Base-by-base conservation (phyloP, 2,329 filamentous ascomycete species). In the Stemphylium beticola region DNA sequence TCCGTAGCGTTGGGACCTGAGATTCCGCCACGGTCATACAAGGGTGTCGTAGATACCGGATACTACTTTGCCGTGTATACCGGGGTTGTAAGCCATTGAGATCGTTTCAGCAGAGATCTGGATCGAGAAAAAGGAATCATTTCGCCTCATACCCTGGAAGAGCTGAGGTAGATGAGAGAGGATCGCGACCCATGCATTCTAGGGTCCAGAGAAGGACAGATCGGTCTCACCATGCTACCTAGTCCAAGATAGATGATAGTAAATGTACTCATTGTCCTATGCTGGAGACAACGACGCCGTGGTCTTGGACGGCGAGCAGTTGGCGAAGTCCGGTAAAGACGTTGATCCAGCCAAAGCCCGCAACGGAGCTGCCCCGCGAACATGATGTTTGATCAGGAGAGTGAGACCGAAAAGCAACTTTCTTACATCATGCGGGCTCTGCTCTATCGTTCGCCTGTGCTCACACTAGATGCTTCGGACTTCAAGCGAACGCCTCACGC, bases 1-100 rank as follows among this genome's bases (percentile, higher is more conserved):
- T 55, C 57, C 60, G 58, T 45, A 56, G 53, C 51, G 51, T 57
- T 61, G 60, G 61, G 46, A 57, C 26, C 54, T 33, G 39, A 43
- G 45, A 38, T 43, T 26, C 39, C 49, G 61, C 61, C 58, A 61
- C 52, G 38, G 57, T 58, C 3, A 51, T 50, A 58, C 59, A 57
- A 43, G 44, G 51, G 47, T 43, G 43, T 49, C 24, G 46, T 54
- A 49, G 40, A 41, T 49, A 40, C 33, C 41, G 32, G 22, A 34
- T 15, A 32, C 48, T 52, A n/a, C 20, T 37, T 9, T 52, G 18
- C 38, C 49, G 51, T 38, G 40, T 49, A 40, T 39, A 33, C 47
- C 39, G 29, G 50, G 38, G 18, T 37, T 36, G 15, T 44, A 26
- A 52, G 31, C 26, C 18, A 42, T 32, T 7, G 32, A 38, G 24